Conservation (phyloP, 345 rosid genomes). For the Populus nigra region DNA sequence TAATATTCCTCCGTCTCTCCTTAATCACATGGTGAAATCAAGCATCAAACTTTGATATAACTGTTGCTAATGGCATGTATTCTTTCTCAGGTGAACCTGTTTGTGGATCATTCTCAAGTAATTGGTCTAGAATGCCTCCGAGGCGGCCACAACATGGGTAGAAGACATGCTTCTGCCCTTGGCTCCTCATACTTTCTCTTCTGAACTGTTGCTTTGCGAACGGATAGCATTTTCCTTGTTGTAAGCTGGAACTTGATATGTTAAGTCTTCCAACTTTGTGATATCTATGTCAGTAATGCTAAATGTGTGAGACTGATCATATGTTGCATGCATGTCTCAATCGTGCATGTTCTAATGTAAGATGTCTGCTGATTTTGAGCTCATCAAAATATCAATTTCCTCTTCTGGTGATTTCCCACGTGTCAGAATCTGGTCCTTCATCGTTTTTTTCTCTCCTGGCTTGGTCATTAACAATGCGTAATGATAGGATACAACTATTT, state of each 20-base stretch:
- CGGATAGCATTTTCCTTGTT: background rate
- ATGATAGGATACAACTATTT: too few relatives aligned
- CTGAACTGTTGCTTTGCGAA: conserved; percentile 18
- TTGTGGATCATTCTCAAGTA: conserved; percentile 85
- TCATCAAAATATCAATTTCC: too few relatives aligned
- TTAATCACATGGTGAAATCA: background rate
- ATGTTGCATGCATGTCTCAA: too few relatives aligned
- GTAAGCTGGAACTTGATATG: background rate
- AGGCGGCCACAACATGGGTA: conserved; percentile 66
- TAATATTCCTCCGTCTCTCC: conserved; percentile 14
- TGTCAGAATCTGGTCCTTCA: too few relatives aligned
- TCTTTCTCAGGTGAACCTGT: conserved; percentile 76
- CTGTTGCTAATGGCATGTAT: background rate
- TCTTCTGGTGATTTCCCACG: too few relatives aligned
- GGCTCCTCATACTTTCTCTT: conserved; percentile 48
- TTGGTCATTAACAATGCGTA: too few relatives aligned
- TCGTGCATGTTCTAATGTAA: too few relatives aligned
- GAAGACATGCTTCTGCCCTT: conserved; percentile 48
- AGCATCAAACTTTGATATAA: background rate
- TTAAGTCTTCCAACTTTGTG: too few relatives aligned
- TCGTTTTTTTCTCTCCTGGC: too few relatives aligned
- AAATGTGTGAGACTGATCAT: too few relatives aligned
- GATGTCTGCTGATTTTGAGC: too few relatives aligned
- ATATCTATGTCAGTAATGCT: too few relatives aligned
- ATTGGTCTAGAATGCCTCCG: conserved; percentile 84